These are phyloP conservation scores for Cardamine chenopodiifolia DNA, from an alignment of 345 rosid genomes.

Conservation along the genomic window DNA sequence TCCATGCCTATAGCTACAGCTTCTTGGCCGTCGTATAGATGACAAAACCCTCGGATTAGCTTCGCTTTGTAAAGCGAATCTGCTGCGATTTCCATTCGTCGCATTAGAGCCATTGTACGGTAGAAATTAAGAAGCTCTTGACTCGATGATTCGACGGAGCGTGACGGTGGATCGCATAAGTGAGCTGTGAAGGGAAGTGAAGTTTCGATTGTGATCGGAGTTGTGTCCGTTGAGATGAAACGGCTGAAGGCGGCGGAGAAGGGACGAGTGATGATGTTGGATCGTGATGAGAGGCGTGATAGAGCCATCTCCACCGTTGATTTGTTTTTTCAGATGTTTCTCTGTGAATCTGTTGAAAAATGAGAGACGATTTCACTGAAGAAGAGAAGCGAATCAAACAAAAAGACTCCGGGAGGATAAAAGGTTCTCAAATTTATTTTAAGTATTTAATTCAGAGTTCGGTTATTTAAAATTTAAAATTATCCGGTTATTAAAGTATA, in stretches of 20 bases:
- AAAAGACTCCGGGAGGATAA: not conserved
- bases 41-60: constrained; percentile 96
- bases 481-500: too few species aligned
- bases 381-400: not conserved
- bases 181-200: constrained; percentile 84
- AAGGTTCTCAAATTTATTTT: not conserved
- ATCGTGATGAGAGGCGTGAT: constrained; percentile 50
- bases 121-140: constrained; percentile 78
- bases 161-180: constrained; percentile 83
- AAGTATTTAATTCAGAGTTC: not conserved
- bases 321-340: not conserved
- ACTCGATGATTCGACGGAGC: constrained; percentile 66
- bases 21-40: constrained; percentile 98
- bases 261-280: constrained; percentile 47
- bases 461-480: too few species aligned
- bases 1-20: constrained; percentile 97
- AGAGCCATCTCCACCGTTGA: constrained; percentile 58
- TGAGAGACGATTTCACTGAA: constrained; percentile 14
- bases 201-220: constrained; percentile 79
- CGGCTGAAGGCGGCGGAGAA: constrained; percentile 55
- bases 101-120: constrained; percentile 86
- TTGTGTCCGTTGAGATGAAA: constrained; percentile 68
- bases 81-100: constrained; percentile 95
- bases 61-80: constrained; percentile 99
- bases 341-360: constrained; percentile 19